Evolutionary conservation across 306 rosid species (phyloP).

Genomic region (Prunus dulcis): DNA sequence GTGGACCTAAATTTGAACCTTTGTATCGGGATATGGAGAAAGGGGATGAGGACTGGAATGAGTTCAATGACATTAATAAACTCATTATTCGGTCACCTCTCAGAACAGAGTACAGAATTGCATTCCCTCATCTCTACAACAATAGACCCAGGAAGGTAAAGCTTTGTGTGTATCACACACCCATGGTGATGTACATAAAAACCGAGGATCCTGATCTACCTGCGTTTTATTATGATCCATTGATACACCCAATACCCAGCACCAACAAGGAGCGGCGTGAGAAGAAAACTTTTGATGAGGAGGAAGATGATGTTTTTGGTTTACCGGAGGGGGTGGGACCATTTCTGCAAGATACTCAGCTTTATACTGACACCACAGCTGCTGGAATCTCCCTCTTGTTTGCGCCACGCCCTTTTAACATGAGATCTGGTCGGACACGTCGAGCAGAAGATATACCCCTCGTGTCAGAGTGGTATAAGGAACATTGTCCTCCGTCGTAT

Average conservation of each 20-base stretch:
- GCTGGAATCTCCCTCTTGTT: conserved; percentile 90
- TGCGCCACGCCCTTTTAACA: conserved; percentile 99
- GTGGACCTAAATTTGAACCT: conserved; percentile 99
- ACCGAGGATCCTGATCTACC: conserved; percentile 98
- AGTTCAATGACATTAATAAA: conserved; percentile 96
- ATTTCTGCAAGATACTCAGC: conserved; percentile 74
- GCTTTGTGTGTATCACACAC: conserved; percentile 92
- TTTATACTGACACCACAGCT: conserved; percentile 95
- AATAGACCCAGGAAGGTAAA: conserved; percentile 98
- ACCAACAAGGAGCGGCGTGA: conserved; percentile 89
- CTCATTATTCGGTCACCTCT: conserved; percentile 98
- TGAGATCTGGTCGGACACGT: conserved; percentile 97
- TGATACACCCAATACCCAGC: conserved; percentile 97
- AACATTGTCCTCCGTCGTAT: conserved; percentile 97
- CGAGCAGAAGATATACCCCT: conserved; percentile 97
- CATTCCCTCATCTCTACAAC: conserved; percentile 98
- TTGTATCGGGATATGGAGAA: conserved; percentile 99
- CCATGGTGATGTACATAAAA: conserved; percentile 95
- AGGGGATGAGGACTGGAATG: conserved; percentile 99
- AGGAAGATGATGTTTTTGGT: conserved; percentile 75
- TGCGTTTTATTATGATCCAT: conserved; percentile 96
- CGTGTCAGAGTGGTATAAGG: conserved; percentile 97
- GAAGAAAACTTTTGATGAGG: conserved; percentile 72
- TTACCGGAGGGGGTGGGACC: conserved; percentile 96
- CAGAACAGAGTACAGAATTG: conserved; percentile 94